Base-by-base conservation (phyloP, 1,139 yeast genomes). In the Candida smagusa region DNA sequence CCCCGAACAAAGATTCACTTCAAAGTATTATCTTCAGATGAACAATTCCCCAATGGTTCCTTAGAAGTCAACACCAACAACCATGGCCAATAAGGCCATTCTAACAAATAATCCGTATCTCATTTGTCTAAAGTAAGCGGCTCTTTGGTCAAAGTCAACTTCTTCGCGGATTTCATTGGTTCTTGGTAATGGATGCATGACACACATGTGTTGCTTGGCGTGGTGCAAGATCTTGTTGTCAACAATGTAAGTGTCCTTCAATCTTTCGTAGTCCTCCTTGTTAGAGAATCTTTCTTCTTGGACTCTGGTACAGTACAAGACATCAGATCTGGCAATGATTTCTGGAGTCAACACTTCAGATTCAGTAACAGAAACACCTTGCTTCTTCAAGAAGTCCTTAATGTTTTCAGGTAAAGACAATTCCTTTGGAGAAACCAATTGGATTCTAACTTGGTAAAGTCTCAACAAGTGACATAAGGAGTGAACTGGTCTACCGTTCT, bases 81-180 rank as follows among this genome's bases (percentile, higher is more conserved):
- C 98, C 95, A 92, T 85, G 44, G 97, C 97, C 62, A 94, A 77
- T 50, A 94, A 72, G 12, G 98, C 98, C 99, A 94, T 94, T 77
- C 99, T 88, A 39, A 94, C 96, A 61, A 82, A 94, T 65, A 94
- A 76, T 45, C 99, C 99, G 60, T 92, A 92, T 67, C 94, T 84
- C 97, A 92, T 92, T 74, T 90, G 97, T 79, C 98, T 86, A 75
- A 92, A 92, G 73, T 92, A 92, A 44, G 97, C 97, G 49, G 98
- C 97, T 66, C 98, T 85, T 66, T 90, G 97, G 66, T 94, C 99
- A 58, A 90, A 92, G 66, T 94, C 99, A 54, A 94, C 97, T 71
- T 94, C 98, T 68, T 89, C 97, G 58, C 87, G 84, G 53, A 94
- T 90, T 71, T 94, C 99, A 54, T 81, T 84, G 50, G 88, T 89